Base-by-base conservation (phyloP, 1,284 basidiomycete genomes). In the Marasmius sp. region DNA sequence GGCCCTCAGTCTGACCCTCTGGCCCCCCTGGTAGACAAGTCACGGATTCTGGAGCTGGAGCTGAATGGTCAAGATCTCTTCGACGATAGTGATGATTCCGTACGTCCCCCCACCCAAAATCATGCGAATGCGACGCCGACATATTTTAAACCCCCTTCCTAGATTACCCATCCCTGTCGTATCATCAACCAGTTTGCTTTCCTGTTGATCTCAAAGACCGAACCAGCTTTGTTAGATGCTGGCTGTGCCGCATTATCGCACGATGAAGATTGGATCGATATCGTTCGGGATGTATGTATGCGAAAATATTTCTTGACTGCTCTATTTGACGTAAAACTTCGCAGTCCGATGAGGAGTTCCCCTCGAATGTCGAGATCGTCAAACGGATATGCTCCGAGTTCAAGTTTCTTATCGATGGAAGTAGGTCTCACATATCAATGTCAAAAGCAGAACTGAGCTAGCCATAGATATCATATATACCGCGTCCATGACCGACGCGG, bases 191-290 rank as follows among this genome's bases (percentile, higher is more conserved):
- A n/a, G 12, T 59, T 59, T 41, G 54, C 55, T 57, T 37, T 59
- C 16, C 36, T 49, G 14, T 18, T 59, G 8, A 37, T 61, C 18
- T 61, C 60, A 48, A 37, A 36, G 54, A 57, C 54, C 11, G 16
- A 45, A 12, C 49, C 60, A 41, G 38, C 51, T 39, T 27, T 57
- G 48, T 18, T 45, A 41, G 41, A 60, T 43, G 47, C n/a, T 49
- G 60, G 2, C 36, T 56, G 22, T 37, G 50, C 60, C 54, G 58
- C 58, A 43, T 51, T 63, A 50, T 59, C 61, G 50, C 61, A 63
- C 57, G 61, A 63, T 22, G 58, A 59, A 27, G 61, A 63, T 36
- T 63, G 61, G 61, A 54, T 53, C 8, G 27, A 47, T 56, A 39
- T 63, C 16, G 47, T 59, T 37, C 37, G 57, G 34, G 48, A 63